Evolutionary conservation across 2,329 filamentous ascomycete genomes (phyloP), one percentile per base, ranked within the genome.

Genomic region (Botrytis fabae): DNA sequence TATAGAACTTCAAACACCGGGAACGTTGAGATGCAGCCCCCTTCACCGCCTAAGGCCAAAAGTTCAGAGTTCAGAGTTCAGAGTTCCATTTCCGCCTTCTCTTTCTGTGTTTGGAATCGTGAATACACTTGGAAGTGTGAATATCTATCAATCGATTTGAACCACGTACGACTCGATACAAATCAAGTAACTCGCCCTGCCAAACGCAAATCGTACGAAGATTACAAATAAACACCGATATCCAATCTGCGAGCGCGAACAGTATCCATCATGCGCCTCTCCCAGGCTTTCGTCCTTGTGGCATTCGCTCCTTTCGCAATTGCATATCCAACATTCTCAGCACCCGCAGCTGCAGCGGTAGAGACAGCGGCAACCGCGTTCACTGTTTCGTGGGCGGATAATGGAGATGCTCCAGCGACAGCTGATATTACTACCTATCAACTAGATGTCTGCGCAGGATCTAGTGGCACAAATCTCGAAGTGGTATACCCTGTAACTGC

Each of bases 361-460:
- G 76, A 89, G 35, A 80, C 84, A 64, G 85, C 83, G 25, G 87
- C 86, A 63, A 82, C 84, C 70, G 80, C 84, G 22, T 83, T 92
- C 65, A 84, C 83, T 6, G 83, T 90, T 28, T 82, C 84, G 76
- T 91, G 89, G 89, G 83, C 84, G 73, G 88, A 91, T 28, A 85
- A 85, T 42, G 86, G 86, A 59, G 81, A 81, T 32, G 80, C 83
- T 61, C 88, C 89, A 2, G 78, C 82, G 4, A 79, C 90, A 51
- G 78, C 85, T 12, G 83, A 87, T 73, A 82, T 90, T 60, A 80
- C 82, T 2, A 83, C 84, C 28, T 92, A 89, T 80, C 83, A 87
- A 74, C 80, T 92, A 65, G 87, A 86, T 76, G 82, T 92, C 35
- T 88, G 88, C 78, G 86, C 88, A 10, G 90, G 90, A 71, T 88